These are phyloP conservation scores for Amylocystis lapponica DNA, from an alignment of 768 basidiomycete genomes.

Conservation along the genomic window DNA sequence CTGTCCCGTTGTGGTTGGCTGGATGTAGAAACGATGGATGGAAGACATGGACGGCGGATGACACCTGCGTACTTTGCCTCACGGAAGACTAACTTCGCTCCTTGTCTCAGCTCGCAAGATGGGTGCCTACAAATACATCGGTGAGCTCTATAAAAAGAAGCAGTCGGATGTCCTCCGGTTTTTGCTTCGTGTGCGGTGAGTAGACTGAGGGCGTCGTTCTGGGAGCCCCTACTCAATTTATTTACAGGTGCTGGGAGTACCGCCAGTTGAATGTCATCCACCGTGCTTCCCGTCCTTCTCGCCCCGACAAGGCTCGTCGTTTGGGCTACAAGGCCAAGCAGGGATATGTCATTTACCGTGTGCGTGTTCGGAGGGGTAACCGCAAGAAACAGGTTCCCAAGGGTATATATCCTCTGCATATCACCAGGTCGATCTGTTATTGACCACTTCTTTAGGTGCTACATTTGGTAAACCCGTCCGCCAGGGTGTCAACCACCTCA, in stretches of 20 bases:
- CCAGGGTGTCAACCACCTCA: conserved; percentile 99
- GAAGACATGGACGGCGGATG: conserved; percentile 18
- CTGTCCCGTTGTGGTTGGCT: no score
- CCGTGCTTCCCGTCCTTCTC: conserved; percentile 95
- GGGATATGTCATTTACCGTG: conserved; percentile 96
- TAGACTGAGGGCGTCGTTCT: conserved; percentile 8
- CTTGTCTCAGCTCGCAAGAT: conserved; percentile 46
- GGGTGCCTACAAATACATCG: conserved; percentile 95
- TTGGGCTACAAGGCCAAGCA: conserved; percentile 99
- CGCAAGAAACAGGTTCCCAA: conserved; percentile 98
- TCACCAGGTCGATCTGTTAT: neutral
- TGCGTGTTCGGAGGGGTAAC: conserved; percentile 97
- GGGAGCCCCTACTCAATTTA: conserved; percentile 1
- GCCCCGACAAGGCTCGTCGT: conserved; percentile 98
- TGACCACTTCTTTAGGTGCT: conserved; percentile 65
- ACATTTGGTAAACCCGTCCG: conserved; percentile 99
- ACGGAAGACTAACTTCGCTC: conserved; percentile 14
- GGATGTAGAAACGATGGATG: conserved; percentile 30
- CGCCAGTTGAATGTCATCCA: conserved; percentile 98
- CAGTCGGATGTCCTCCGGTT: conserved; percentile 97
- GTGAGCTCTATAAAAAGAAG: conserved; percentile 98
- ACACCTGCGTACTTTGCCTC: conserved; percentile 4
- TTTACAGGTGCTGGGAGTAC: conserved; percentile 90
- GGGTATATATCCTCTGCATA: conserved; percentile 44
- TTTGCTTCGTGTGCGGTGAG: conserved; percentile 91